Percentiles rank a stretch among this genome's conserved stretches.
phyloP scores from a whole-genome alignment of 768 basidiomycete species.

The Thelephora ganbajun region DNA sequence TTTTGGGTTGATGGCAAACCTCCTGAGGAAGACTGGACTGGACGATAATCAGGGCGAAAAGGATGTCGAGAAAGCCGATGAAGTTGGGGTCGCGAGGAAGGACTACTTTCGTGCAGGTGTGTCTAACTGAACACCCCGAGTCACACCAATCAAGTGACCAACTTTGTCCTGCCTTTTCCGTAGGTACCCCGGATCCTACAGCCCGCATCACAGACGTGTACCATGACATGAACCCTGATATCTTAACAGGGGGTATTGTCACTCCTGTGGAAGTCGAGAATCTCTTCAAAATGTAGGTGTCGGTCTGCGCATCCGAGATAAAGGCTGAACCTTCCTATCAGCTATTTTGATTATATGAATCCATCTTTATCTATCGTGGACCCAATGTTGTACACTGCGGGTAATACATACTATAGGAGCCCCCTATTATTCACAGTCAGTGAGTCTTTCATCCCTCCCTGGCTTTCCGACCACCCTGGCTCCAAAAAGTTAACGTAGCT shows the following conservation, averaged over 20 bases:
- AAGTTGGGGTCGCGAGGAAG: slow-evolving; percentile 51
- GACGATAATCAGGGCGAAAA: slow-evolving; percentile 14
- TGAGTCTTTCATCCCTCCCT: slow-evolving; percentile 25
- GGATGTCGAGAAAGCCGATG: slow-evolving; percentile 25
- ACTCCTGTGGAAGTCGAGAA: slow-evolving; percentile 52
- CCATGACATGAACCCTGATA: slow-evolving; percentile 44
- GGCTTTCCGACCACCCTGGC: neutral
- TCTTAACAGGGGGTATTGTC: slow-evolving; percentile 50
- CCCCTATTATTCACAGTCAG: slow-evolving; percentile 89
- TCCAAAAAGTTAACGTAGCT: neutral
- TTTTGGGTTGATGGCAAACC: slow-evolving; percentile 62
- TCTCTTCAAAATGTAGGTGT: slow-evolving; percentile 53
- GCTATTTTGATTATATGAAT: slow-evolving; percentile 72
- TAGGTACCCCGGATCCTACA: slow-evolving; percentile 15
- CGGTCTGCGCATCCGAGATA: neutral
- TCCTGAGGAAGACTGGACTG: slow-evolving; percentile 29
- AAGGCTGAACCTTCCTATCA: slow-evolving; percentile 14
- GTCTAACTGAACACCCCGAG: slow-evolving; percentile 12
- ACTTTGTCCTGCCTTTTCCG: slow-evolving; percentile 21
- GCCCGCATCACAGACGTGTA: slow-evolving; percentile 21
- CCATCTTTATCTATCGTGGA: slow-evolving; percentile 68
- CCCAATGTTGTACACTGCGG: slow-evolving; percentile 72
- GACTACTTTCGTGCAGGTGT: slow-evolving; percentile 56
- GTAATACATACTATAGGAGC: slow-evolving; percentile 65
- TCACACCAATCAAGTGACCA: neutral